A percentile compares a stretch with the other conserved stretches of the same genome.
phyloP scores from a whole-genome alignment of 192 early-diverging fungal species.

The Chytriomyces hyalinus region DNA sequence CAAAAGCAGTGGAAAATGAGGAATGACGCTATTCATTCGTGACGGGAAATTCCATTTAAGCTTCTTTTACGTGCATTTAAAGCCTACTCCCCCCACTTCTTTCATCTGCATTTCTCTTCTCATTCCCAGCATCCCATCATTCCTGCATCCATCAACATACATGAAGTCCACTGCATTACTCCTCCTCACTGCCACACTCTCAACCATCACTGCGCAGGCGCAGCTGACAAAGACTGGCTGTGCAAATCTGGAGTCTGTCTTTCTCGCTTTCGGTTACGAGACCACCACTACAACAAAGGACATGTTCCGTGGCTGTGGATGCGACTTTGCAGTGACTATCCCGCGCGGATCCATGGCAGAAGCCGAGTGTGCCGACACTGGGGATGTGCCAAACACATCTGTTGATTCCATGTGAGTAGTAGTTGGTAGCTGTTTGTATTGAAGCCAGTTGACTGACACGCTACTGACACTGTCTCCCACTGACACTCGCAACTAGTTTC shows the following conservation, averaged over 20 bases:
- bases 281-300: background rate
- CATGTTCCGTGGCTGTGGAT: background rate
- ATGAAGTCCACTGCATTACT: background rate
- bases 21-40: too few species aligned
- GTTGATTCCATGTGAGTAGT: constrained; percentile 5
- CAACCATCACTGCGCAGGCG: background rate
- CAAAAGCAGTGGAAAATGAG: too few species aligned
- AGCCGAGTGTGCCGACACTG: background rate
- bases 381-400: background rate
- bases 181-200: background rate
- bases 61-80: too few species aligned
- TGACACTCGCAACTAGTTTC: background rate
- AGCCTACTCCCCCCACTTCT: too few species aligned
- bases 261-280: background rate
- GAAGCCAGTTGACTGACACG: background rate
- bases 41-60: too few species aligned
- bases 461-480: too few species aligned
- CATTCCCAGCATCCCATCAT: too few species aligned
- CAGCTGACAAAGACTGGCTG: background rate
- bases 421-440: too few species aligned
- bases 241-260: background rate
- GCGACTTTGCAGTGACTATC: background rate
- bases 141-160: too few species aligned
- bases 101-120: too few species aligned
- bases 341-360: background rate